Conservation (phyloP, 2,329 filamentous ascomycete genomes). For the Trichoderma asperellum region DNA sequence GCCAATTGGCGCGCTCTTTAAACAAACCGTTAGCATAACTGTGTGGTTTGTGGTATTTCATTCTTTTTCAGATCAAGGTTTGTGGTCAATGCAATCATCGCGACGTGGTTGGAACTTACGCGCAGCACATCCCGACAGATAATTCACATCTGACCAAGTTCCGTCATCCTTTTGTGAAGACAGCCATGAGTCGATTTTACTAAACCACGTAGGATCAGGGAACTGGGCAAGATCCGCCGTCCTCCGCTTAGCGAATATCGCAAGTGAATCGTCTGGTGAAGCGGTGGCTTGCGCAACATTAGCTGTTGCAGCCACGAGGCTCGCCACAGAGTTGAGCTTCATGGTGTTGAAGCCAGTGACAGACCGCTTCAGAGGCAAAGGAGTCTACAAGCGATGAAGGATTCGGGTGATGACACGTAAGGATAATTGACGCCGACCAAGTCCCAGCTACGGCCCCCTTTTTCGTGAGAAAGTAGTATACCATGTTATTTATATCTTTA, state of each 20-base stretch:
- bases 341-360: background rate
- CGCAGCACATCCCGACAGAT: conserved; percentile 33
- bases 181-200: conserved; percentile 31
- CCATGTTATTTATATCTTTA: conserved; percentile 19
- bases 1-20: conserved; percentile 35
- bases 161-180: conserved; percentile 32
- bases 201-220: conserved; percentile 33
- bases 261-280: conserved; percentile 28
- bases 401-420: background rate
- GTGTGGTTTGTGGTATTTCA: background rate
- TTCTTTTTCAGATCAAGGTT: too few species aligned
- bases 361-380: background rate
- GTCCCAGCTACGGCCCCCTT: background rate
- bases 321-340: conserved; percentile 14
- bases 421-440: background rate
- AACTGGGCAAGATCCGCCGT: conserved; percentile 33
- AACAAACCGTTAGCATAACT: background rate
- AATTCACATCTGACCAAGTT: conserved; percentile 35
- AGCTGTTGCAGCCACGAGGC: conserved; percentile 6
- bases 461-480: background rate
- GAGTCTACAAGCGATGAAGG: background rate
- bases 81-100: background rate
- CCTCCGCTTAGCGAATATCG: conserved; percentile 30
- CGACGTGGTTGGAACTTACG: conserved; percentile 28
- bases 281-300: conserved; percentile 10